Conservation (phyloP, 2,329 filamentous ascomycete species). For the Grosmannia penicillata region DNA sequence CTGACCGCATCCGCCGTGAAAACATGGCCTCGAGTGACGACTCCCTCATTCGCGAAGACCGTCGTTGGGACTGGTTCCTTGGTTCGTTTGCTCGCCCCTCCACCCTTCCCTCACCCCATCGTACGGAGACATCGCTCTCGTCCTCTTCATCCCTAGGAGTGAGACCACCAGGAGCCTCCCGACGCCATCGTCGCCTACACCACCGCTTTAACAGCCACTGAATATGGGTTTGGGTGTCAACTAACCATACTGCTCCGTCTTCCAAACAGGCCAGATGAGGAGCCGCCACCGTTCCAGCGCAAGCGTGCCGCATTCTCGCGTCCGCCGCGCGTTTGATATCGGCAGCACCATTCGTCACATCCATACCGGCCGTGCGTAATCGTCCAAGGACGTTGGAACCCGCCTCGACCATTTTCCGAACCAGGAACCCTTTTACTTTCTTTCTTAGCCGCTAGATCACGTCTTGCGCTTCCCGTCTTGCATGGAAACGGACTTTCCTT, state of each 20-base stretch:
- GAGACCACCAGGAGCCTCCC: not conserved
- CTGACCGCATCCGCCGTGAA: conserved; percentile 42
- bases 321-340: conserved; percentile 7
- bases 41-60: conserved; percentile 39
- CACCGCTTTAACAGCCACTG: conserved; percentile 2
- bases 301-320: not conserved
- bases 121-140: not conserved
- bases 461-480: no score
- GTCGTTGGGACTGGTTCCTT: conserved; percentile 46
- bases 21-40: conserved; percentile 27
- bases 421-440: no score
- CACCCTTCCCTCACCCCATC: conserved; percentile 14
- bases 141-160: not conserved
- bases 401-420: not conserved
- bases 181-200: conserved; percentile 1
- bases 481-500: no score
- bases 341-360: conserved; percentile 4
- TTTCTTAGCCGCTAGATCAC: not conserved
- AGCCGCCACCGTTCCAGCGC: conserved; percentile 2
- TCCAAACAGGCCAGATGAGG: conserved; percentile 8
- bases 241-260: not conserved
- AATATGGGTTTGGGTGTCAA: not conserved
- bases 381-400: not conserved
- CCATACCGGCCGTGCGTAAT: conserved; percentile 3
- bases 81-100: conserved; percentile 28